phyloP scores from a whole-genome alignment of 2,329 filamentous ascomycete genomes.

The Pseudogymnoascus verrucosus region DNA sequence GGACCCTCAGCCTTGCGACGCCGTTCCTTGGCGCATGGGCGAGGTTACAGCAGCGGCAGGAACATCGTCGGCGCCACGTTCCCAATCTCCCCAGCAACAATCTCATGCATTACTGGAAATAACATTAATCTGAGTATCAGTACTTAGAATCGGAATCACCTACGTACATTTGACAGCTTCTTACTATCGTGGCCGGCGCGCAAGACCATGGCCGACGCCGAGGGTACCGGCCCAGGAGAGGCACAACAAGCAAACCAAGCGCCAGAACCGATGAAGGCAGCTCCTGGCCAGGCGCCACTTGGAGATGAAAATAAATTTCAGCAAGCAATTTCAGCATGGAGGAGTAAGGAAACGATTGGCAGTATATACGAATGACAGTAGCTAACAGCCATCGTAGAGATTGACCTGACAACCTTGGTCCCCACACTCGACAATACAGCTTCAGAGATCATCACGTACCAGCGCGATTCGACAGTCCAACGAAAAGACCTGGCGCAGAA shows the following conservation, averaged over 20 bases:
- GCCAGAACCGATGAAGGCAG: background rate
- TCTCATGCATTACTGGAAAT: background rate
- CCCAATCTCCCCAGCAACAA: background rate
- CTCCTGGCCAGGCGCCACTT: slow-evolving; percentile 9
- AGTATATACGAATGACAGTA: slow-evolving; percentile 10
- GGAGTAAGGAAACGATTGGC: slow-evolving; percentile 51
- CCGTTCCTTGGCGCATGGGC: background rate
- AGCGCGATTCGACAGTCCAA: slow-evolving; percentile 91
- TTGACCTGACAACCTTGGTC: slow-evolving; percentile 78
- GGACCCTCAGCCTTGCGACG: slow-evolving; percentile 6
- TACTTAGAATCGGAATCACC: background rate
- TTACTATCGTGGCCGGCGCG: background rate
- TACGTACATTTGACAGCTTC: background rate
- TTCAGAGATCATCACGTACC: slow-evolving; percentile 89
- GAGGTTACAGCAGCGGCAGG: background rate
- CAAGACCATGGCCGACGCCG: background rate
- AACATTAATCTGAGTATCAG: background rate
- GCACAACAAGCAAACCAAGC: background rate
- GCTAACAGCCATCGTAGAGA: slow-evolving; percentile 45
- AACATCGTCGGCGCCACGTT: background rate
- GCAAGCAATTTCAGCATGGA: slow-evolving; percentile 89
- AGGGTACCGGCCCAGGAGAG: slow-evolving; percentile 1
- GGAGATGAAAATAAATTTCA: slow-evolving; percentile 88
- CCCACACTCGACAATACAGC: slow-evolving; percentile 84
- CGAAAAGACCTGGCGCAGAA: slow-evolving; percentile 97